A percentile compares a stretch with the other conserved stretches of the same genome.
Evolutionary conservation across 495 filamentous ascomycete species (phyloP).

Genomic region (Podospora conica): DNA sequence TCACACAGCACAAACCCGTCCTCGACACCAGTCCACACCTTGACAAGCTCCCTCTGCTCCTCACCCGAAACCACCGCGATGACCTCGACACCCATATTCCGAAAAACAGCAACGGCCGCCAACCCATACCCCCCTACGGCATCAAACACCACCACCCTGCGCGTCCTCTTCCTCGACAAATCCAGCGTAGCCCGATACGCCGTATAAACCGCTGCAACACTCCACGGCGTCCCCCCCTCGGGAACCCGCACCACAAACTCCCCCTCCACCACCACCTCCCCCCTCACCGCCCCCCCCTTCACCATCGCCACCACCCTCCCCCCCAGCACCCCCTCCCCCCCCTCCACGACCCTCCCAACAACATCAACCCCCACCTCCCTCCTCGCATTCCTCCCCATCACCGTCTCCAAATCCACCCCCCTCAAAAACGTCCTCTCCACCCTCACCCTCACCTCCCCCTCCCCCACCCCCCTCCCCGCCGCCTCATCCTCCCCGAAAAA

Average conservation of each 20-base stretch:
- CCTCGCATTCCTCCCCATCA: slow-evolving; percentile 3
- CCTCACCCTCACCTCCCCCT: not conserved
- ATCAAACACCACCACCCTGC: slow-evolving; percentile 44
- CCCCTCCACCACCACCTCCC: not conserved
- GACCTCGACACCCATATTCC: slow-evolving; percentile 44
- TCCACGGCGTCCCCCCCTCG: not conserved
- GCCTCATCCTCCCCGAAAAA: not conserved
- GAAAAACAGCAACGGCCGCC: slow-evolving; percentile 44
- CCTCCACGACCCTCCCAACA: not conserved
- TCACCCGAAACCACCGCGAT: slow-evolving; percentile 37
- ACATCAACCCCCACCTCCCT: slow-evolving; percentile 5
- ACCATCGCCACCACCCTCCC: slow-evolving; percentile 4
- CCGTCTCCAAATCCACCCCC: slow-evolving; percentile 7
- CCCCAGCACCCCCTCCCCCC: not conserved
- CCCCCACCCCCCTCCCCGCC: not conserved
- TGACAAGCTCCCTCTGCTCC: slow-evolving; percentile 42
- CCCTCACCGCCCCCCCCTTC: not conserved
- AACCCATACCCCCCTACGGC: slow-evolving; percentile 45
- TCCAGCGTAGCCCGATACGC: slow-evolving; percentile 1
- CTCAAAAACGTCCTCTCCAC: slow-evolving; percentile 5
- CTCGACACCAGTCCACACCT: slow-evolving; percentile 36
- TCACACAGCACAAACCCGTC: slow-evolving; percentile 26
- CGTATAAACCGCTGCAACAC: slow-evolving; percentile 1
- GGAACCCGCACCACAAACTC: not conserved
- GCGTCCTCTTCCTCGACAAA: not conserved